Percentiles rank a stretch among this genome's conserved stretches.
phyloP scores from a whole-genome alignment of 352 stramenopile species.

The Phytophthora niederhauseri region DNA sequence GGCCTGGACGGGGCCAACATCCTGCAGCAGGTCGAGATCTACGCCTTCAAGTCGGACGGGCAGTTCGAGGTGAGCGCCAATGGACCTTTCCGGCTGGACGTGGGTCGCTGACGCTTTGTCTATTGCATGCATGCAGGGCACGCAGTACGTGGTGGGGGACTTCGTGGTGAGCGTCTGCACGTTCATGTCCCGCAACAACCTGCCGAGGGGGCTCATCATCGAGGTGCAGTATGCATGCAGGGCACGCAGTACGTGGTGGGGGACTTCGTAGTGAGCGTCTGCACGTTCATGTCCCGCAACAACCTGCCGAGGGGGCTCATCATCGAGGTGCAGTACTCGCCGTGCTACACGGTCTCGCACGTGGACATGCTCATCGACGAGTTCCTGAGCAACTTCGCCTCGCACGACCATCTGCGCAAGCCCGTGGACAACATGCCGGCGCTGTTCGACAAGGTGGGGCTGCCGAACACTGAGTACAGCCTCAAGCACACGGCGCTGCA shows the following conservation, averaged over 20 bases:
- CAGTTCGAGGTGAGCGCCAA: conserved; percentile 72
- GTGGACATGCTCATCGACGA: conserved; percentile 87
- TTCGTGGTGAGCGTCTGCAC: conserved; percentile 88
- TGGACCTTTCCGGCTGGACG: too few species aligned
- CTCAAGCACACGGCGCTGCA: conserved; percentile 90
- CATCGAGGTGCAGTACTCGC: conserved; percentile 86
- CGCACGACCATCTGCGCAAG: conserved; percentile 76
- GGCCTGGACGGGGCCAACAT: conserved; percentile 86
- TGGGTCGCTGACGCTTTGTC: conserved; percentile 8
- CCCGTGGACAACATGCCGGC: conserved; percentile 67
- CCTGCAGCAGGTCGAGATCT: conserved; percentile 90
- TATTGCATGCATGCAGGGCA: conserved; percentile 43
- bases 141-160: conserved; percentile 83
- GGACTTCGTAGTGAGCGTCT: conserved; percentile 87
- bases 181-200: conserved; percentile 88
- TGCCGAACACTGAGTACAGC: conserved; percentile 73
- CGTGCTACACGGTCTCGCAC: conserved; percentile 77
- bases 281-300: conserved; percentile 88
- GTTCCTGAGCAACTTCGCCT: conserved; percentile 73
- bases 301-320: conserved; percentile 81
- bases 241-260: conserved; percentile 83
- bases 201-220: conserved; percentile 78
- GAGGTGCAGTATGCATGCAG: conserved; percentile 79
- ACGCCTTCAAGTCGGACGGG: conserved; percentile 87
- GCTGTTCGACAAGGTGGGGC: conserved; percentile 80